Conservation (phyloP, 331 rosid species). For the Telfairia occidentalis region DNA sequence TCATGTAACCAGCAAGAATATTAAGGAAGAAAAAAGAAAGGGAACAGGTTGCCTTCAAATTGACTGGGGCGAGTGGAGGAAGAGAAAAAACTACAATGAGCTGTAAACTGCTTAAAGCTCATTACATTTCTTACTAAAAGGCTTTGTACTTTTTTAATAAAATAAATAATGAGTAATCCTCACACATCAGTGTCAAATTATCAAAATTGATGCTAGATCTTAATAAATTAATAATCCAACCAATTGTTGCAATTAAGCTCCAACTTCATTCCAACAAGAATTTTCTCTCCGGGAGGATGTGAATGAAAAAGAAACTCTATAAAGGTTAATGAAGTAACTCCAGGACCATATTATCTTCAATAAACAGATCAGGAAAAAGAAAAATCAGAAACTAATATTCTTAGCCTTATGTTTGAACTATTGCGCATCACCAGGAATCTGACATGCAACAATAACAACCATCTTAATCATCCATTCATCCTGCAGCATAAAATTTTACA, state of each 20-base stretch:
- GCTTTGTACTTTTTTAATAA: background rate
- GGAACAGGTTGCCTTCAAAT: background rate
- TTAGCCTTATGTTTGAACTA: background rate
- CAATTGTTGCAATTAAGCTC: background rate
- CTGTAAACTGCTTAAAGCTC: background rate
- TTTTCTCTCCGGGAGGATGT: background rate
- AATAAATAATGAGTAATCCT: background rate
- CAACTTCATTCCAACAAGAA: background rate
- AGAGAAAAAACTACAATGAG: background rate
- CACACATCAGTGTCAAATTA: background rate
- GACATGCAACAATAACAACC: conserved; percentile 1
- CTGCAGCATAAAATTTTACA: background rate
- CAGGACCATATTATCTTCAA: background rate
- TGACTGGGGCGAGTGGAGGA: background rate
- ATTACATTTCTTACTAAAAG: background rate
- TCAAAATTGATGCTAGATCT: background rate
- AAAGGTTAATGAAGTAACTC: background rate
- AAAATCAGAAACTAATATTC: background rate
- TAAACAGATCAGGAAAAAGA: background rate
- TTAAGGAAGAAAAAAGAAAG: background rate
- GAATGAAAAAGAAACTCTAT: background rate
- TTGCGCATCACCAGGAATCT: background rate
- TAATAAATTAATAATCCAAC: background rate
- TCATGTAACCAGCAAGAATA: background rate
- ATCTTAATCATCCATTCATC: background rate